Percentiles rank a stretch among this genome's conserved stretches.
Evolutionary conservation across 495 filamentous ascomycete species (phyloP).

Genomic region (Podospora didyma): DNA sequence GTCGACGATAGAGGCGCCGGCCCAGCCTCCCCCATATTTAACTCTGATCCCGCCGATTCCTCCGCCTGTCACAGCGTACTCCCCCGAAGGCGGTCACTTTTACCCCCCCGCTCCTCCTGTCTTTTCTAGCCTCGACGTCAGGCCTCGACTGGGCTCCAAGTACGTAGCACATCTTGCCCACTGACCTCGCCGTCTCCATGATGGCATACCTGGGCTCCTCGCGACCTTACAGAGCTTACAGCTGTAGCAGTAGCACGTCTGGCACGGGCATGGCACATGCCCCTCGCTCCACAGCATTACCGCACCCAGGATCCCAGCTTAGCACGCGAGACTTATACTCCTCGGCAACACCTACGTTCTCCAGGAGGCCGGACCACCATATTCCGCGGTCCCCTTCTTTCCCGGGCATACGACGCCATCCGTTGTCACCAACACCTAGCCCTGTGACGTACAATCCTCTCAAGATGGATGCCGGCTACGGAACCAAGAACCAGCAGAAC

Average conservation of each 20-base stretch:
- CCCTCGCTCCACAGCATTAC: slow-evolving; percentile 46
- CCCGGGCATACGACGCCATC: slow-evolving; percentile 44
- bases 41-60: slow-evolving; percentile 41
- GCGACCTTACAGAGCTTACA: slow-evolving; percentile 43
- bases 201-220: slow-evolving; percentile 24
- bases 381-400: slow-evolving; percentile 46
- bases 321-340: slow-evolving; percentile 49
- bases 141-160: slow-evolving; percentile 48
- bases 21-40: slow-evolving; percentile 43
- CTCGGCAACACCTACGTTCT: slow-evolving; percentile 41
- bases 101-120: slow-evolving; percentile 40
- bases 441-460: slow-evolving; percentile 37
- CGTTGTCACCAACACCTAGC: slow-evolving; percentile 48
- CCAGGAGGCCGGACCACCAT: slow-evolving; percentile 43
- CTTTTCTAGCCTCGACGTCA: slow-evolving; percentile 44
- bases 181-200: slow-evolving; percentile 12
- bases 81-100: slow-evolving; percentile 41
- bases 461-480: slow-evolving; percentile 45
- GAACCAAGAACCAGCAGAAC: slow-evolving; percentile 36
- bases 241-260: slow-evolving; percentile 39
- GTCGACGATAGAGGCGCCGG: slow-evolving; percentile 42
- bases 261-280: slow-evolving; percentile 54
- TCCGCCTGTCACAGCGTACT: slow-evolving; percentile 40
- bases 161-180: slow-evolving; percentile 34
- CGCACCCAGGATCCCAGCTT: slow-evolving; percentile 43